These are phyloP conservation scores for Cetraspora pellucida DNA, from an alignment of 192 early-diverging fungal species.

Conservation along the genomic window DNA sequence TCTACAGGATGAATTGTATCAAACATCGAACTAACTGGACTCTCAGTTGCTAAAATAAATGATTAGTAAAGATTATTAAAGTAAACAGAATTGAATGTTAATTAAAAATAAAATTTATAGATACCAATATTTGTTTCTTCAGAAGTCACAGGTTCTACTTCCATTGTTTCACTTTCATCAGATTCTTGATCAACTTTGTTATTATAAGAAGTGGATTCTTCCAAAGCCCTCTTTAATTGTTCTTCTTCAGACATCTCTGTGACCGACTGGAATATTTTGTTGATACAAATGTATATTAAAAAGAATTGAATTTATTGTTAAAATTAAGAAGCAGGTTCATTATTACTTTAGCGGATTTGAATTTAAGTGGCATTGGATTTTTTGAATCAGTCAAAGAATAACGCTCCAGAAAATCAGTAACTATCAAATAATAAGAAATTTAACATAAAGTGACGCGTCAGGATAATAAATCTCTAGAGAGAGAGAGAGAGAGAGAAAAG, in stretches of 20 bases:
- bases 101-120: too few species aligned
- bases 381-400: conserved; percentile 45
- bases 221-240: conserved; percentile 81
- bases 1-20: conserved; percentile 26
- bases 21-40: neutral
- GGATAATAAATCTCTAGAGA: neutral
- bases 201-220: conserved; percentile 61
- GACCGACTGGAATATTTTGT: neutral
- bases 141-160: neutral
- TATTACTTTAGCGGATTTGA: neutral
- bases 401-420: conserved; percentile 63
- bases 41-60: too few species aligned
- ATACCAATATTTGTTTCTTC: conserved; percentile 29
- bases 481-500: too few species aligned
- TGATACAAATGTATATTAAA: neutral
- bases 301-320: neutral
- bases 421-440: conserved; percentile 32
- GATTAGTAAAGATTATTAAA: too few species aligned
- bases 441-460: neutral
- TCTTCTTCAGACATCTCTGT: conserved; percentile 88
- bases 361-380: neutral
- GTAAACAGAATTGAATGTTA: too few species aligned
- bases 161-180: neutral
- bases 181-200: conserved; percentile 34
- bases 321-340: too few species aligned